Evolutionary conservation across 169 alveolate genomes (phyloP).

Genomic region (Babesia ovata): DNA sequence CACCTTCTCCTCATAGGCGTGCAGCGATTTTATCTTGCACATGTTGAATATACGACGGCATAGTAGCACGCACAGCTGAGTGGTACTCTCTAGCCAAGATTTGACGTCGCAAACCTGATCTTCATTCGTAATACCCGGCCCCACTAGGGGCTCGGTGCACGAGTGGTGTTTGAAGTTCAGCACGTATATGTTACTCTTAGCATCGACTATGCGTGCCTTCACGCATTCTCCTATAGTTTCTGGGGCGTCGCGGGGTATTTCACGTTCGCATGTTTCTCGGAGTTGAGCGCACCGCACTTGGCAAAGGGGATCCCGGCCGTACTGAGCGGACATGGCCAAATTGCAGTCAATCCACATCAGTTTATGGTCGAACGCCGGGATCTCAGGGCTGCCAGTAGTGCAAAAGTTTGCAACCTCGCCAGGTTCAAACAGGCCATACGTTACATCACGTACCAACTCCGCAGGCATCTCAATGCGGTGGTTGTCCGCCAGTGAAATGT

Average conservation of each 20-base stretch:
- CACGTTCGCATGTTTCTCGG: slow-evolving; percentile 21
- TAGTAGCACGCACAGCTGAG: neutral
- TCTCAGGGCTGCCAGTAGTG: slow-evolving; percentile 44
- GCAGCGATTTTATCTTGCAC: slow-evolving; percentile 15
- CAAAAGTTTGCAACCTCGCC: slow-evolving; percentile 51
- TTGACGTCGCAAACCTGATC: slow-evolving; percentile 1
- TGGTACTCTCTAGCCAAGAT: neutral
- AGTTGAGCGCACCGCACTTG: neutral
- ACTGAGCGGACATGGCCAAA: neutral
- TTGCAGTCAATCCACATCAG: slow-evolving; percentile 38
- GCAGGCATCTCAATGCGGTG: slow-evolving; percentile 49
- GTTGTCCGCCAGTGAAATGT: slow-evolving; percentile 30
- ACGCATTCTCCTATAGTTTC: slow-evolving; percentile 24
- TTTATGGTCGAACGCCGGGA: slow-evolving; percentile 9
- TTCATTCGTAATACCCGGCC: neutral
- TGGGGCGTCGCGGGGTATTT: neutral
- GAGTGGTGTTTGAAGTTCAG: slow-evolving; percentile 15
- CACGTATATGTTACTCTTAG: slow-evolving; percentile 6
- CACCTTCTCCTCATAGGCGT: slow-evolving; percentile 1
- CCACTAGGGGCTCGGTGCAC: slow-evolving; percentile 1
- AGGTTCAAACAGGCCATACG: slow-evolving; percentile 32
- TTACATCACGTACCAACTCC: slow-evolving; percentile 19
- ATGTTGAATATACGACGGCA: slow-evolving; percentile 15
- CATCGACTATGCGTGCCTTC: neutral
- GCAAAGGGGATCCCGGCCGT: slow-evolving; percentile 1